A percentile compares a stretch with the other conserved stretches of the same genome.
Evolutionary conservation across 805 yeast genomes (phyloP).

Genomic region (Kodamaea jinghongensis): DNA sequence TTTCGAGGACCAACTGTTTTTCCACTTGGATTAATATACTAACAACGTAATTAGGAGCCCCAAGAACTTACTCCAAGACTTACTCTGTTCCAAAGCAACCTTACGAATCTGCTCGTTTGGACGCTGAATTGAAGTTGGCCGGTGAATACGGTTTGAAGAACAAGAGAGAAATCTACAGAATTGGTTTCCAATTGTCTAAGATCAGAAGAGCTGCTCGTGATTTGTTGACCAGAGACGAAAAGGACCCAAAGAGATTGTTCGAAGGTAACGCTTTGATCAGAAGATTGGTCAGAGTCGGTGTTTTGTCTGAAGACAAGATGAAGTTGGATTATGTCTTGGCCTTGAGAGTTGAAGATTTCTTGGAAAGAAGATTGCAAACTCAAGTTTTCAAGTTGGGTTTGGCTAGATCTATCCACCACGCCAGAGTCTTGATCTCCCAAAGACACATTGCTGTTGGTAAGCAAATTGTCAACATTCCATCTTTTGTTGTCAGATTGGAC

Average conservation of each 20-base stretch:
- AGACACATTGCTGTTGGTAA: slow-evolving; percentile 99
- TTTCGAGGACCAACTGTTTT: slow-evolving; percentile 3
- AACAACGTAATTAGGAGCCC: slow-evolving; percentile 65
- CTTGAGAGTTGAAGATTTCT: slow-evolving; percentile 96
- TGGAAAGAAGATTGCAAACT: slow-evolving; percentile 99
- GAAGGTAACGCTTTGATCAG: slow-evolving; percentile 99
- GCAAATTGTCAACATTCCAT: slow-evolving; percentile 98
- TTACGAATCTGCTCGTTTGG: slow-evolving; percentile 99
- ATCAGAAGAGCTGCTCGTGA: slow-evolving; percentile 99
- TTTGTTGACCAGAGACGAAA: slow-evolving; percentile 98
- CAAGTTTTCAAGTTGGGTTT: slow-evolving; percentile 99
- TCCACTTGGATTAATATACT: not conserved
- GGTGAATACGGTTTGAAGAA: slow-evolving; percentile 99
- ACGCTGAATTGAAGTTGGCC: slow-evolving; percentile 97
- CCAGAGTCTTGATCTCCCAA: slow-evolving; percentile 97
- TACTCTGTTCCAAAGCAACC: slow-evolving; percentile 99
- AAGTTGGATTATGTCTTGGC: slow-evolving; percentile 99
- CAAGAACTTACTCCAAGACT: slow-evolving; percentile 99
- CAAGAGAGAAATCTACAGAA: slow-evolving; percentile 99
- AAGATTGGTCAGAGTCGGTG: slow-evolving; percentile 98
- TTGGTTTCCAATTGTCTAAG: slow-evolving; percentile 98
- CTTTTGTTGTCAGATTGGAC: slow-evolving; percentile 99
- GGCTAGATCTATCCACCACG: slow-evolving; percentile 99
- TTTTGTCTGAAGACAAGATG: slow-evolving; percentile 98
- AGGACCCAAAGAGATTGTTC: slow-evolving; percentile 99